phyloP scores from a whole-genome alignment of 2,329 filamentous ascomycete genomes.

The Aspergillus persii region DNA sequence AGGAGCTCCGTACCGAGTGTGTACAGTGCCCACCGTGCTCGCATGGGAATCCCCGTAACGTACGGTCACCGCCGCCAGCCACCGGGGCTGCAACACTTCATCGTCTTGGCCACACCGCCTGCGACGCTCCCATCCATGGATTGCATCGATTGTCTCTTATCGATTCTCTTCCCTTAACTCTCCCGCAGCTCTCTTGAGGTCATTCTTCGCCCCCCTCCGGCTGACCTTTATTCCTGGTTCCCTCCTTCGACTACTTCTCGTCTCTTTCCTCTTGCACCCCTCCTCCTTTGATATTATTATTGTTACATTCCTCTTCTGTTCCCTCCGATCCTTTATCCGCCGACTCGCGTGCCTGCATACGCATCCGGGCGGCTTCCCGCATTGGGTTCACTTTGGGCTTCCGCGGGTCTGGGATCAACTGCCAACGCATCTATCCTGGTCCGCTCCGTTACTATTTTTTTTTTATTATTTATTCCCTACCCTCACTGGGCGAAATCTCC shows the following conservation, averaged over 20 bases:
- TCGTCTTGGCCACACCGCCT: no score
- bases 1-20: no score
- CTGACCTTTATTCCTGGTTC: background rate
- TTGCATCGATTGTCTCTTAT: background rate
- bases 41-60: no score
- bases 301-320: no score
- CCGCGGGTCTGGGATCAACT: conserved; percentile 12
- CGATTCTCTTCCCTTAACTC: background rate
- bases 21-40: no score
- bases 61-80: no score
- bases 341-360: conserved; percentile 24
- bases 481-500: conserved; percentile 4
- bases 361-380: conserved; percentile 17
- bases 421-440: conserved; percentile 19
- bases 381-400: conserved; percentile 13
- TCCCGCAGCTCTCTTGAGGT: conserved; percentile 1
- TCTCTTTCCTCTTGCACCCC: background rate
- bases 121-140: no score
- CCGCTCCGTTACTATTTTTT: conserved; percentile 11
- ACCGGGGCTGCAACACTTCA: no score
- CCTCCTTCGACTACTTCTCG: background rate
- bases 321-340: background rate
- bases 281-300: background rate
- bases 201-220: background rate
- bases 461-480: conserved; percentile 4